A percentile compares a stretch with the other conserved stretches of the same genome.
phyloP scores from a whole-genome alignment of 257 asterid genomes.

The Parsonsia alboflavescens region DNA sequence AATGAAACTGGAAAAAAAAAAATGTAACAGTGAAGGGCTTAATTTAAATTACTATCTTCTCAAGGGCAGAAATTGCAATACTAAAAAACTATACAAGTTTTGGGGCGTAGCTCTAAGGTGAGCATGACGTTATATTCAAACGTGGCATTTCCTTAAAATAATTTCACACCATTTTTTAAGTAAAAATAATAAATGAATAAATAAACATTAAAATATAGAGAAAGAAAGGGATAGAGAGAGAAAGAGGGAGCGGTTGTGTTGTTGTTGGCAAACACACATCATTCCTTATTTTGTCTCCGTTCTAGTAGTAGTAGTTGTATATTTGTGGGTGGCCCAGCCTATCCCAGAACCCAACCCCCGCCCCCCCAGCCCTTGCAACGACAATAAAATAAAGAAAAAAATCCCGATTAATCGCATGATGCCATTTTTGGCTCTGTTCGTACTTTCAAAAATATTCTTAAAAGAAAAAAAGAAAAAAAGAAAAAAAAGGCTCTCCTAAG shows the following conservation, averaged over 20 bases:
- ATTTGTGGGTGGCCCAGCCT: constrained; percentile 39
- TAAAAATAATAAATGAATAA: background rate
- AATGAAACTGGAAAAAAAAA: background rate
- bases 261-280: constrained; percentile 57
- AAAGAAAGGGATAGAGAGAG: background rate
- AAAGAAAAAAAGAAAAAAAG: too few relatives aligned
- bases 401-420: background rate
- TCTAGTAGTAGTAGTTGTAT: constrained; percentile 6
- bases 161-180: background rate
- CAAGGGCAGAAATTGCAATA: background rate
- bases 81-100: background rate
- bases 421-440: background rate
- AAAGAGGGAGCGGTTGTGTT: constrained; percentile 5
- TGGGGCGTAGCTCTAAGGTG: constrained; percentile 10
- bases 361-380: background rate
- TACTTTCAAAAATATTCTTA: too few relatives aligned
- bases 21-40: background rate
- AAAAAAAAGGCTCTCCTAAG: too few relatives aligned
- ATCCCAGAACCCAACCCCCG: background rate
- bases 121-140: constrained; percentile 7
- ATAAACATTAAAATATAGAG: background rate
- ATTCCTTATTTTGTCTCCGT: constrained; percentile 56
- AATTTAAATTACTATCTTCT: background rate
- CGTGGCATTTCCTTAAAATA: background rate
- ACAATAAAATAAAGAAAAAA: too few relatives aligned